Percentiles rank a stretch among this genome's conserved stretches.
These are phyloP conservation scores for Alternaria novae-zelandiae DNA, from an alignment of 2,329 filamentous ascomycete genomes.

Conservation along the genomic window DNA sequence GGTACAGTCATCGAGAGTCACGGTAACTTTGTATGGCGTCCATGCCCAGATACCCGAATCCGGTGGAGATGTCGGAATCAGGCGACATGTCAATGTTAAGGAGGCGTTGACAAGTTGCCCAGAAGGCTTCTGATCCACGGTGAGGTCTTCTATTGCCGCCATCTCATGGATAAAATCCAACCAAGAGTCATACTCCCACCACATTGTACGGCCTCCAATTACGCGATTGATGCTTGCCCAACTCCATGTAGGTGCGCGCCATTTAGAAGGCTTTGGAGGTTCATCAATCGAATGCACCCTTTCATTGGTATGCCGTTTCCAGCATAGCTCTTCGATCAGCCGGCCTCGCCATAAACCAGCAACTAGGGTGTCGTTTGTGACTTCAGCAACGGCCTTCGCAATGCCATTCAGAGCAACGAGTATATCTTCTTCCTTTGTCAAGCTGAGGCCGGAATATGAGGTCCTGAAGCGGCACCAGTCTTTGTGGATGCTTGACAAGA, in stretches of 20 bases:
- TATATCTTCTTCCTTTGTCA: slow-evolving; percentile 11
- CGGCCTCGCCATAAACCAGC: slow-evolving; percentile 10
- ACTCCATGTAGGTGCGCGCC: slow-evolving; percentile 10
- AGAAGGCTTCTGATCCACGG: neutral
- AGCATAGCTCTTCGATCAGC: neutral
- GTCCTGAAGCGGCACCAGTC: neutral
- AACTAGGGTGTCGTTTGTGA: slow-evolving; percentile 1
- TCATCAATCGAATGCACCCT: neutral
- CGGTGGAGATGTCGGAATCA: neutral
- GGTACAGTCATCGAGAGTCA: neutral
- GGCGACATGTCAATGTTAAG: neutral
- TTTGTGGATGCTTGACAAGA: neutral
- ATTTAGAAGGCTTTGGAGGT: neutral
- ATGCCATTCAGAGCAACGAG: slow-evolving; percentile 13
- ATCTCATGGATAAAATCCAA: neutral
- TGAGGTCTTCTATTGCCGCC: neutral
- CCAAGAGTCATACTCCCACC: neutral
- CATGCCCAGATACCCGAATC: neutral
- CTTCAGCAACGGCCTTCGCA: neutral
- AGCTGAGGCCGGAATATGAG: neutral
- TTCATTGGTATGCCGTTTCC: neutral
- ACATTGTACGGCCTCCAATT: too few relatives aligned
- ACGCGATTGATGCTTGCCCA: neutral
- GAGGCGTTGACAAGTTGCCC: neutral
- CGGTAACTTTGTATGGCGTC: too few relatives aligned